Percentiles rank a stretch among this genome's conserved stretches.
Conservation (phyloP, 345 rosid species). For the Gossypium mustelinum region DNA sequence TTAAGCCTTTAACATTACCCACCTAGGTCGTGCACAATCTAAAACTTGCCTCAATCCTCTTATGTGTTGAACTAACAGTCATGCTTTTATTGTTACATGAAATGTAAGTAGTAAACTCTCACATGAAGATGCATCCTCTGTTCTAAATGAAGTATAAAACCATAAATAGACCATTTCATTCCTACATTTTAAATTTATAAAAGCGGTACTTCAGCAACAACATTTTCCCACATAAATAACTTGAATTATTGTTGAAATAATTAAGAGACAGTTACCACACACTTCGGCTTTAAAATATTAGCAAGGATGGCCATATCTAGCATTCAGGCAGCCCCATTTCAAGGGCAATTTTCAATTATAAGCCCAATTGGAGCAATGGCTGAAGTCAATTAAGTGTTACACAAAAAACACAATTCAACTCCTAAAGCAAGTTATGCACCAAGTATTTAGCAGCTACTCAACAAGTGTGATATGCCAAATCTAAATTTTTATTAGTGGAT, state of each 20-base stretch:
- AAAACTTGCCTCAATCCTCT: background rate
- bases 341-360: background rate
- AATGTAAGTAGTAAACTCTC: background rate
- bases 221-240: background rate
- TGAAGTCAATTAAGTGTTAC: background rate
- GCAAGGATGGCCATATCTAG: constrained; percentile 1
- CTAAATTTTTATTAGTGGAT: background rate
- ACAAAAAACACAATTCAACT: background rate
- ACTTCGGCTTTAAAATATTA: background rate
- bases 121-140: background rate
- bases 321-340: background rate
- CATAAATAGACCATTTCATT: no score
- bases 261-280: background rate
- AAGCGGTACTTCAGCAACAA: background rate
- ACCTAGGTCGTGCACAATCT: no score
- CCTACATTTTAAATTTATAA: background rate
- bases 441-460: background rate
- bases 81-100: background rate
- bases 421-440: background rate
- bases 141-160: background rate
- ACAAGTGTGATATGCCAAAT: no score
- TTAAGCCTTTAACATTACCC: background rate
- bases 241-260: background rate
- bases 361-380: background rate
- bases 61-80: background rate